Evolutionary conservation across 208 protist species (phyloP).

Genomic region (Crithidia sp.): DNA sequence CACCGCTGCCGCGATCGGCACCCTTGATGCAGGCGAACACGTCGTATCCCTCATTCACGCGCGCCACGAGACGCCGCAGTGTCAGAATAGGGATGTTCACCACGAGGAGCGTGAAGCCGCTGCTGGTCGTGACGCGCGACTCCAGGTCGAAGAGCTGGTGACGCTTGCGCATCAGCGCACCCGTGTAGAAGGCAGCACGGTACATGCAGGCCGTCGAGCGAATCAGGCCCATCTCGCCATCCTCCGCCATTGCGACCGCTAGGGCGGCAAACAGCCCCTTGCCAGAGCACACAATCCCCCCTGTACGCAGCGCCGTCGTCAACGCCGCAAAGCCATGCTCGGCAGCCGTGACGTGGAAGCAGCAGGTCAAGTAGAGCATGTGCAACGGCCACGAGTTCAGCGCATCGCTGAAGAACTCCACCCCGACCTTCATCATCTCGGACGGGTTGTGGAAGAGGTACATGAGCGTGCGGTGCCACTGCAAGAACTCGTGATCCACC

Average conservation of each 20-base stretch:
- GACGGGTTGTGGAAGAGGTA: conserved; percentile 33
- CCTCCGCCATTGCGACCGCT: conserved; percentile 69
- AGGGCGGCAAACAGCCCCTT: conserved; percentile 77
- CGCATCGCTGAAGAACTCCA: conserved; percentile 68
- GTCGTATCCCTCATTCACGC: conserved; percentile 59
- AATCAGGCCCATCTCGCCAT: conserved; percentile 46
- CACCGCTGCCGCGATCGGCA: not conserved
- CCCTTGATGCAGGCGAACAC: conserved; percentile 18
- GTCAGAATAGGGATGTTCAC: conserved; percentile 77
- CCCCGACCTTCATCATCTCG: conserved; percentile 41
- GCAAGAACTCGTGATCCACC: conserved; percentile 32
- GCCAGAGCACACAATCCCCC: conserved; percentile 60
- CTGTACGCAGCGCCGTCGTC: conserved; percentile 36
- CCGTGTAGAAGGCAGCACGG: conserved; percentile 68
- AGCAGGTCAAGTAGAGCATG: conserved; percentile 72
- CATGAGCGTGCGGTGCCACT: conserved; percentile 37
- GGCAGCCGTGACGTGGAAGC: conserved; percentile 68
- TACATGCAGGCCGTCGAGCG: conserved; percentile 58
- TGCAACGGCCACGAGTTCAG: conserved; percentile 72
- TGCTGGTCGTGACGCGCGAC: conserved; percentile 28
- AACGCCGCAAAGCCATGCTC: conserved; percentile 49
- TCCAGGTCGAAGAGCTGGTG: conserved; percentile 40
- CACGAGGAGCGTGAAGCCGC: conserved; percentile 61
- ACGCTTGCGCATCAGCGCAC: conserved; percentile 46
- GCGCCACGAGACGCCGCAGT: conserved; percentile 55